Conservation (phyloP, 352 stramenopile species). For the Pythium dissimile region DNA sequence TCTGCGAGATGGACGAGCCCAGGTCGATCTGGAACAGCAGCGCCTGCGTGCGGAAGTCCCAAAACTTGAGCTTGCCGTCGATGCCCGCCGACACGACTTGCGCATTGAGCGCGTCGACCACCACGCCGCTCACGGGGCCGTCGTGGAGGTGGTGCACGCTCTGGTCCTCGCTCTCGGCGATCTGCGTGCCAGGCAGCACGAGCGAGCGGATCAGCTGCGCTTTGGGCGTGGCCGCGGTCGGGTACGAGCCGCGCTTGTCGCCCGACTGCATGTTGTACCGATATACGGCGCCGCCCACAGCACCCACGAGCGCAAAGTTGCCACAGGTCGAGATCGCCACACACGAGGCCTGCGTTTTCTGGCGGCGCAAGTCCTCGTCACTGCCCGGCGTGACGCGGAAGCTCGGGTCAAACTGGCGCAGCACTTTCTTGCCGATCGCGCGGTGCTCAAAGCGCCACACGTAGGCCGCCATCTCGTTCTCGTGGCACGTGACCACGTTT, state of each 20-base stretch:
- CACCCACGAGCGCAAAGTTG: constrained; percentile 95
- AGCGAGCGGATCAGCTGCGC: constrained; percentile 62
- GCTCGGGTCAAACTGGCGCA: constrained; percentile 86
- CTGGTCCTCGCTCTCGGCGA: constrained; percentile 33
- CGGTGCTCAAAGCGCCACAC: constrained; percentile 93
- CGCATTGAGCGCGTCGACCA: constrained; percentile 84
- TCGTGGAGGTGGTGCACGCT: constrained; percentile 46
- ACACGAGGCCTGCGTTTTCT: constrained; percentile 63
- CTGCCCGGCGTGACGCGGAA: constrained; percentile 55
- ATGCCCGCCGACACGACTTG: constrained; percentile 80
- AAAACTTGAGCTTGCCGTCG: constrained; percentile 90
- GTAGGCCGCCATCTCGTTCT: constrained; percentile 91
- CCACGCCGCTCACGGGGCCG: constrained; percentile 82
- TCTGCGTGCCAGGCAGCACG: constrained; percentile 46
- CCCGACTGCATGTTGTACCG: constrained; percentile 97
- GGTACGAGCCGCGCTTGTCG: constrained; percentile 88
- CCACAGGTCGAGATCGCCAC: constrained; percentile 88
- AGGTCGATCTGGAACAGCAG: constrained; percentile 69
- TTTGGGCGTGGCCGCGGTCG: constrained; percentile 70
- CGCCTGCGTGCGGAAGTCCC: constrained; percentile 82
- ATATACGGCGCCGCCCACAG: constrained; percentile 88
- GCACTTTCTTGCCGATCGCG: constrained; percentile 91
- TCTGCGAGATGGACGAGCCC: constrained; percentile 70
- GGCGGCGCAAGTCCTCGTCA: constrained; percentile 55
- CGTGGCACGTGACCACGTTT: constrained; percentile 95